phyloP scores from a whole-genome alignment of 306 rosid species.

The Dryas octopetala region DNA sequence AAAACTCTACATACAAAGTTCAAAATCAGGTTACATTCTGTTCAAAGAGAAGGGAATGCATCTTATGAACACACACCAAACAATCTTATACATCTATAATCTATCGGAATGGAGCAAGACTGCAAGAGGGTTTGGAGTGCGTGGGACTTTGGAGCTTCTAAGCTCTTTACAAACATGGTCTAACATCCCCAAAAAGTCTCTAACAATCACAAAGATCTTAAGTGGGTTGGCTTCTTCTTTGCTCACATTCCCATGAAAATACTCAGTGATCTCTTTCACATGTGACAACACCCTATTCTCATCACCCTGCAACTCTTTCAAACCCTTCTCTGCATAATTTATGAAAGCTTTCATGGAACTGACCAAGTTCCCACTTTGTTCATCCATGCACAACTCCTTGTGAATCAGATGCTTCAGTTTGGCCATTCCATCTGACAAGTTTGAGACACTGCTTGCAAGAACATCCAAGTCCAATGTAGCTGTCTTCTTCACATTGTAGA shows the following conservation, averaged over 20 bases:
- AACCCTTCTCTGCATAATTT: slow-evolving; percentile 45
- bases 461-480: slow-evolving; percentile 84
- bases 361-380: slow-evolving; percentile 39
- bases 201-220: slow-evolving; percentile 86
- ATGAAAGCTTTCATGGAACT: slow-evolving; percentile 48
- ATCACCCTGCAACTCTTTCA: slow-evolving; percentile 62
- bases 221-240: slow-evolving; percentile 80
- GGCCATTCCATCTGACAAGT: slow-evolving; percentile 58
- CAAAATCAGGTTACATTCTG: not conserved
- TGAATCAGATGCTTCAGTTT: slow-evolving; percentile 41
- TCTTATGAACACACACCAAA: slow-evolving; percentile 22
- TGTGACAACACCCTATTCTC: slow-evolving; percentile 59
- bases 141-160: slow-evolving; percentile 51
- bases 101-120: slow-evolving; percentile 62
- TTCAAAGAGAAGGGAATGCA: not conserved
- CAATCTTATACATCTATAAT: slow-evolving; percentile 26
- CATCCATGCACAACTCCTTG: slow-evolving; percentile 46
- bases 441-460: slow-evolving; percentile 66
- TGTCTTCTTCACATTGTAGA: slow-evolving; percentile 82
- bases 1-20: slow-evolving; percentile 8
- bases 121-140: slow-evolving; percentile 58
- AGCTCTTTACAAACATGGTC: slow-evolving; percentile 92
- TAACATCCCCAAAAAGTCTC: slow-evolving; percentile 87
- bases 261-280: slow-evolving; percentile 82
- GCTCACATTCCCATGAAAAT: slow-evolving; percentile 87